Conservation (phyloP, 306 rosid species). For the Cajanus cajan region DNA sequence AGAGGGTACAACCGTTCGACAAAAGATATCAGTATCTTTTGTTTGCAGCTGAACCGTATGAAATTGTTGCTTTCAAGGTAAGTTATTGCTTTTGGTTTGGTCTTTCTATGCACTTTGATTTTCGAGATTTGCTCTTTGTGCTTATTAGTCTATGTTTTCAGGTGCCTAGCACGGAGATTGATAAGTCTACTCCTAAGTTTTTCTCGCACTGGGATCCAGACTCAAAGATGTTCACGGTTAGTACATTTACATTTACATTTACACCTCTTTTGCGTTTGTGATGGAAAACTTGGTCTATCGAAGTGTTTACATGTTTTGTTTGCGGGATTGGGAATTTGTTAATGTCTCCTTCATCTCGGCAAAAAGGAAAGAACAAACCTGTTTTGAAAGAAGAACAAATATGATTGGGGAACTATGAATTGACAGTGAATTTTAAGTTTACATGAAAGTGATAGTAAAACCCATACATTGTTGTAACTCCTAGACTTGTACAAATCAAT, state of each 20-base stretch:
- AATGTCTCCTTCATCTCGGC: constrained; percentile 1
- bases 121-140: not conserved
- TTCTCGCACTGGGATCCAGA: constrained; percentile 99
- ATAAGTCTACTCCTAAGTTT: constrained; percentile 87
- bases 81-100: not conserved
- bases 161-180: constrained; percentile 98
- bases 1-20: constrained; percentile 84
- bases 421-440: not conserved
- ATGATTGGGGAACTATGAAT: not conserved
- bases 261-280: not conserved
- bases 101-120: not conserved
- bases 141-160: constrained; percentile 35
- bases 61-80: constrained; percentile 93
- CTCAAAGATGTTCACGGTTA: constrained; percentile 93
- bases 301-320: not conserved
- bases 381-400: not conserved
- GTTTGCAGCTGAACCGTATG: constrained; percentile 95
- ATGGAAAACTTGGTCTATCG: not conserved
- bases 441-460: not conserved
- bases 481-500: not conserved
- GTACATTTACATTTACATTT: constrained; percentile 39
- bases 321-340: constrained; percentile 10
- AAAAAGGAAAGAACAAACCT: not conserved
- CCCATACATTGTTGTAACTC: not conserved
- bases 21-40: constrained; percentile 83